A percentile compares a stretch with the other conserved stretches of the same genome.
These are phyloP conservation scores for Vitis hybrid DNA, from an alignment of 177 flowering plant species.

Conservation along the genomic window DNA sequence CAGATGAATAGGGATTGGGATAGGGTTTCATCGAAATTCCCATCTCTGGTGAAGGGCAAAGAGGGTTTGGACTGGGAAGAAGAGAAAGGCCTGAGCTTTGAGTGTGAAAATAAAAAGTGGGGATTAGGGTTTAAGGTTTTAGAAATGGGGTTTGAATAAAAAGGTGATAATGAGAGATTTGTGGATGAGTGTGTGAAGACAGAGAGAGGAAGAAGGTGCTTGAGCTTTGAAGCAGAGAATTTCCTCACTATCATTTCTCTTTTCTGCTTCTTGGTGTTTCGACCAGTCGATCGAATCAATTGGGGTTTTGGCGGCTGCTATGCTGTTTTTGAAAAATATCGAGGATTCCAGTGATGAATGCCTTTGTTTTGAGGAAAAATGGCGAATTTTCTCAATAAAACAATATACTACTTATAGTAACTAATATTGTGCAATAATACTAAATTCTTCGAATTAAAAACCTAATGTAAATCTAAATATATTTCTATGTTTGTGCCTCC, in stretches of 20 bases:
- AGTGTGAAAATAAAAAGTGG: neutral
- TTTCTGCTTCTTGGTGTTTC: neutral
- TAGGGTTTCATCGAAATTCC: conserved; percentile 62
- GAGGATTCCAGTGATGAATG: no score
- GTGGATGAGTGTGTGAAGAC: conserved; percentile 12
- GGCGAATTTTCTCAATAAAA: no score
- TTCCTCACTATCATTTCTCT: conserved; percentile 25
- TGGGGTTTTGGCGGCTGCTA: conserved; percentile 5
- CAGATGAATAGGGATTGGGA: conserved; percentile 39
- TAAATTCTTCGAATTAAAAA: no score
- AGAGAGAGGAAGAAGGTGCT: conserved; percentile 22
- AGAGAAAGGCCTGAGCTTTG: neutral
- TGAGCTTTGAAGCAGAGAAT: conserved; percentile 32
- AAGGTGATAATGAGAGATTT: conserved; percentile 5
- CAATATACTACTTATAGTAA: no score
- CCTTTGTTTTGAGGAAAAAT: no score
- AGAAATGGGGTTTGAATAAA: conserved; percentile 1
- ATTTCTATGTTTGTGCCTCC: no score
- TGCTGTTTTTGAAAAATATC: no score
- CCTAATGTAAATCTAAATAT: no score
- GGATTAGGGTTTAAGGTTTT: conserved; percentile 10
- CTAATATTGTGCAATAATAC: no score
- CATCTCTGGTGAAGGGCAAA: conserved; percentile 55
- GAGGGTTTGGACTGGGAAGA: conserved; percentile 16
- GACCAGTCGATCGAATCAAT: neutral